These are phyloP conservation scores for Friedmanniomyces simplex DNA, from an alignment of 495 filamentous ascomycete genomes.

Conservation along the genomic window DNA sequence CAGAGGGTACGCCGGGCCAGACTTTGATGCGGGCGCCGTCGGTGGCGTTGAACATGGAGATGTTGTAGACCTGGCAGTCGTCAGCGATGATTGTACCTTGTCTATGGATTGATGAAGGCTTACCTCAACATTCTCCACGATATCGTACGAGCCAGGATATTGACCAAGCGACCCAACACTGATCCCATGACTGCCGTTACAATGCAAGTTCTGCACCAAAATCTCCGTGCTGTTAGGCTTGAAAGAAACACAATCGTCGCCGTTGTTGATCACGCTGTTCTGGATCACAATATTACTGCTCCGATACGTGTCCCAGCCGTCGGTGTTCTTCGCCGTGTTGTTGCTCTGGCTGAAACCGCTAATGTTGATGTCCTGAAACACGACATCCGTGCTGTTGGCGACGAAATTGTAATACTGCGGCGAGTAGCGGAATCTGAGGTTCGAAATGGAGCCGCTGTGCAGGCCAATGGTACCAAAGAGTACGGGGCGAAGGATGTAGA, in stretches of 20 bases:
- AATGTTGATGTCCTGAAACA: conserved; percentile 59
- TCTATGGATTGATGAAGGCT: no score
- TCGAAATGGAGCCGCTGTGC: conserved; percentile 48
- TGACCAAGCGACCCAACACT: conserved; percentile 60
- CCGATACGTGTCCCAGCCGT: conserved; percentile 54
- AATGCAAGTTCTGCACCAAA: conserved; percentile 57
- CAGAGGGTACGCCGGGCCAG: conserved; percentile 47
- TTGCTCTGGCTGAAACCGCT: conserved; percentile 41
- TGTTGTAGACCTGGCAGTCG: conserved; percentile 55
- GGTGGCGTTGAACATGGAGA: conserved; percentile 54
- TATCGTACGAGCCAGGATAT: conserved; percentile 52
- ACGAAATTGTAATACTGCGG: conserved; percentile 62
- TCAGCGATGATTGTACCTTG: no score
- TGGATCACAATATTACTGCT: conserved; percentile 54
- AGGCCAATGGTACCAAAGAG: conserved; percentile 54
- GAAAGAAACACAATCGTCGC: conserved; percentile 68
- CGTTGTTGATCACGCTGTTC: conserved; percentile 57
- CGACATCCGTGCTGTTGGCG: conserved; percentile 54
- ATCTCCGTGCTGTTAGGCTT: conserved; percentile 70
- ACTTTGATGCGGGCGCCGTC: conserved; percentile 64
- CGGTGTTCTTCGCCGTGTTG: conserved; percentile 53
- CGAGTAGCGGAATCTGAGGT: conserved; percentile 49
- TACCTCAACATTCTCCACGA: conserved; percentile 55
- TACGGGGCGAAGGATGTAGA: conserved; percentile 49
- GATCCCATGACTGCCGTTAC: conserved; percentile 66